Conservation (phyloP, 2,329 filamentous ascomycete species). For the Apiospora hydei region DNA sequence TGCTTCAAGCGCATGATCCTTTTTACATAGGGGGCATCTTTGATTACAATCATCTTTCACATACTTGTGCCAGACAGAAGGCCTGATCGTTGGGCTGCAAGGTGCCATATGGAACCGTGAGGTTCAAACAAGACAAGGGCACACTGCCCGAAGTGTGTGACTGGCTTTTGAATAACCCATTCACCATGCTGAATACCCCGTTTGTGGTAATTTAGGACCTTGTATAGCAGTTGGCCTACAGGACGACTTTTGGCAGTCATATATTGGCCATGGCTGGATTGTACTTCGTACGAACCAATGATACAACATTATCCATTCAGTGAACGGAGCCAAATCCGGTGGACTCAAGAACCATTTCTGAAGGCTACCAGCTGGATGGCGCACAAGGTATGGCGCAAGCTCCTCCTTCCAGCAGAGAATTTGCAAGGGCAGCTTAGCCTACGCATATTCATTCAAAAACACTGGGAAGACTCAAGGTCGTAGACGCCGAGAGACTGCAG, state of each 20-base stretch:
- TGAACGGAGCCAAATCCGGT: not conserved
- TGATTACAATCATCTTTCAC: no score
- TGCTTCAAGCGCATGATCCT: not conserved
- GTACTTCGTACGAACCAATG: not conserved
- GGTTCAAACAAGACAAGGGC: no score
- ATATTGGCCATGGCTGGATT: not conserved
- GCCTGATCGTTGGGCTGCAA: no score
- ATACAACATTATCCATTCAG: no score
- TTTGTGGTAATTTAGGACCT: not conserved
- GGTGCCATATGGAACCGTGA: no score
- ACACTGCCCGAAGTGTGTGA: no score
- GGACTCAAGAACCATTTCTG: not conserved
- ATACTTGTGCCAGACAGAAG: no score
- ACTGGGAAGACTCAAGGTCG: not conserved
- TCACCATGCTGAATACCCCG: no score
- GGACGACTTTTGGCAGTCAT: not conserved
- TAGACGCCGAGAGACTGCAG: not conserved
- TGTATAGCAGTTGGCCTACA: not conserved
- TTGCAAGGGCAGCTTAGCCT: not conserved
- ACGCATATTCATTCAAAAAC: not conserved
- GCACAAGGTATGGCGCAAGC: not conserved
- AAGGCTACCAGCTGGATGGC: not conserved
- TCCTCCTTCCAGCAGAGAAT: not conserved
- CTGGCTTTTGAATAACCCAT: no score
- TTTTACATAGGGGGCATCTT: not conserved